phyloP scores from a whole-genome alignment of 306 rosid species.

The Prunus armeniaca region DNA sequence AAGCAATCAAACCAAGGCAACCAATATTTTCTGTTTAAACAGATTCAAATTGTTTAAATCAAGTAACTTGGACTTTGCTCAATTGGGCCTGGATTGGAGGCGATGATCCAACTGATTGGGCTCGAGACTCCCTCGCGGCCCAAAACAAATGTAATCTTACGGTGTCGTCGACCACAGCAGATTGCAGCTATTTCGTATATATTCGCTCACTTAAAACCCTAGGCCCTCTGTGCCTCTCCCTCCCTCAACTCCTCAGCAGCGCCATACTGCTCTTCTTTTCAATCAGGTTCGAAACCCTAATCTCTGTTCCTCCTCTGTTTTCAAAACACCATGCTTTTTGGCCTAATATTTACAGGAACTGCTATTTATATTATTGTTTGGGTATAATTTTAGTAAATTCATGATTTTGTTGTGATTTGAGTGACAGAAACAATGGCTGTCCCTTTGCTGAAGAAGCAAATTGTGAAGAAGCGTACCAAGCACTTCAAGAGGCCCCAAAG shows the following conservation, averaged over 20 bases:
- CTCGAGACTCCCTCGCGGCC: not conserved
- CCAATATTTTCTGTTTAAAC: no score
- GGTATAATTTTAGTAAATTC: not conserved
- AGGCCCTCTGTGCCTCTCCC: not conserved
- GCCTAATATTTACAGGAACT: not conserved
- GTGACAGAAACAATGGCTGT: conserved; percentile 48
- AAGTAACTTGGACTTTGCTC: no score
- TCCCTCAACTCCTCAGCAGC: not conserved
- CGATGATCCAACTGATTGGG: not conserved
- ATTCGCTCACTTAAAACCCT: conserved; percentile 16
- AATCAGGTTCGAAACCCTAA: conserved; percentile 14
- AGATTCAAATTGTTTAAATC: no score
- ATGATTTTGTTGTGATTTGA: not conserved
- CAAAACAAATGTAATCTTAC: not conserved
- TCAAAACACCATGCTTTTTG: not conserved
- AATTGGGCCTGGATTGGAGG: not conserved
- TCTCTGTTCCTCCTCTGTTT: not conserved
- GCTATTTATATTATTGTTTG: not conserved
- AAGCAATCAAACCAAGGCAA: no score
- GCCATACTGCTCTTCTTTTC: not conserved
- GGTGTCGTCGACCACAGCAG: not conserved
- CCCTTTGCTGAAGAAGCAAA: conserved; percentile 56
- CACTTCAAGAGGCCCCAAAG: conserved; percentile 59
- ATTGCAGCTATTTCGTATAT: not conserved
- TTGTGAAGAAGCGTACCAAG: conserved; percentile 69